Percentiles rank a stretch among this genome's conserved stretches.
phyloP scores from a whole-genome alignment of 768 basidiomycete species.

The Trametes cingulata region DNA sequence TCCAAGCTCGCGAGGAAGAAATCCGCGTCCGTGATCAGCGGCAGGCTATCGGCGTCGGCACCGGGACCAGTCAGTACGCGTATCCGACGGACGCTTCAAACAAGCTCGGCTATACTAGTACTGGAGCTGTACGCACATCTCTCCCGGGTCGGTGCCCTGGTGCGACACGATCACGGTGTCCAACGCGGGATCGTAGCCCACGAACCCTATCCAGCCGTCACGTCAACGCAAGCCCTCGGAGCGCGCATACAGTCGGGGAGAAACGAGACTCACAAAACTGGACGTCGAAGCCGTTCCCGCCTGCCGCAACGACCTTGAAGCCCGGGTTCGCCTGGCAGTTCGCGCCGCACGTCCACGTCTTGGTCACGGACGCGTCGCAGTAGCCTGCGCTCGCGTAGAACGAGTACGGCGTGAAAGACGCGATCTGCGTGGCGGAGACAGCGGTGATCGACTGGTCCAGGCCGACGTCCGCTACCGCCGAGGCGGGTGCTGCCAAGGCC shows the following conservation, averaged over 20 bases:
- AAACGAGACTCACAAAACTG: slow-evolving; percentile 42
- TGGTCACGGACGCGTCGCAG: slow-evolving; percentile 30
- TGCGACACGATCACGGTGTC: slow-evolving; percentile 38
- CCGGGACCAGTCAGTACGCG: not conserved
- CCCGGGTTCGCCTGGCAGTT: slow-evolving; percentile 48
- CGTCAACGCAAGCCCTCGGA: not conserved
- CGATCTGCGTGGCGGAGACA: slow-evolving; percentile 29
- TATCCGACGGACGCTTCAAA: no score
- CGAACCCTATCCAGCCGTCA: slow-evolving; percentile 43
- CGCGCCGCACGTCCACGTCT: slow-evolving; percentile 34
- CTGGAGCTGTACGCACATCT: slow-evolving; percentile 30
- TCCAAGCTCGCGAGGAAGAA: slow-evolving; percentile 38
- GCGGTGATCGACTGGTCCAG: slow-evolving; percentile 27
- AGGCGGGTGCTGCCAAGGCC: slow-evolving; percentile 3
- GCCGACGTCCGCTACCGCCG: not conserved
- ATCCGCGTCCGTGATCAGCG: slow-evolving; percentile 45
- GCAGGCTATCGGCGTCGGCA: slow-evolving; percentile 32
- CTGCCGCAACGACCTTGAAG: slow-evolving; percentile 50
- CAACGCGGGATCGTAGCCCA: slow-evolving; percentile 49
- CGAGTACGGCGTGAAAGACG: slow-evolving; percentile 32
- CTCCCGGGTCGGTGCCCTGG: slow-evolving; percentile 37
- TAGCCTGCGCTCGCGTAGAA: slow-evolving; percentile 36
- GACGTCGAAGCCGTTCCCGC: slow-evolving; percentile 43
- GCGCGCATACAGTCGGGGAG: not conserved
- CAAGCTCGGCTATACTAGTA: no score